These are phyloP conservation scores for Lentinula edodes DNA, from an alignment of 768 basidiomycete species.

Conservation along the genomic window DNA sequence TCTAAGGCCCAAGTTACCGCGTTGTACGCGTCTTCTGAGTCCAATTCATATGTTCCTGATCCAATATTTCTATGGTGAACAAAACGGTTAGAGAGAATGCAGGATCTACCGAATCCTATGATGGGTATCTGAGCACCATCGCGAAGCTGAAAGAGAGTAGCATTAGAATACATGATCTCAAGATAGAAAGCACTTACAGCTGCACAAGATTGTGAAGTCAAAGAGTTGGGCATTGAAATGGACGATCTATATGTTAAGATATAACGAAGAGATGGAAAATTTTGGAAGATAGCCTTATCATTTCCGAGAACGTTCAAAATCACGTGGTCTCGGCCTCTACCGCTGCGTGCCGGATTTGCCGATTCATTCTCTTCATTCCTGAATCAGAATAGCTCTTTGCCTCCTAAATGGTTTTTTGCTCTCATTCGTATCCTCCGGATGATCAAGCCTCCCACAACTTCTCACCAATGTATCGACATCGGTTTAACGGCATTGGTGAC, in stretches of 20 bases:
- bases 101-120: slow-evolving; percentile 41
- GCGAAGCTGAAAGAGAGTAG: slow-evolving; percentile 27
- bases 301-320: too few species aligned
- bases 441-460: too few species aligned
- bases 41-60: slow-evolving; percentile 48
- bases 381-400: too few species aligned
- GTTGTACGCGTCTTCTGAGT: slow-evolving; percentile 45
- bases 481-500: too few species aligned
- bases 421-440: too few species aligned
- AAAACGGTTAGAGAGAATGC: not conserved
- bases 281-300: not conserved
- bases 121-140: slow-evolving; percentile 51
- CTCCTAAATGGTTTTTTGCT: too few species aligned
- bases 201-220: not conserved
- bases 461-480: too few species aligned
- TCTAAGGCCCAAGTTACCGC: slow-evolving; percentile 59
- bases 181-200: not conserved
- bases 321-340: too few species aligned
- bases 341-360: too few species aligned
- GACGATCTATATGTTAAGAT: not conserved
- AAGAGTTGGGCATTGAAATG: not conserved
- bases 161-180: too few species aligned
- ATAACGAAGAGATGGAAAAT: not conserved
- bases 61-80: not conserved
- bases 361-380: too few species aligned